Percentiles rank a stretch among this genome's conserved stretches.
phyloP scores from a whole-genome alignment of 345 rosid species.

The Dovyalis caffra region DNA sequence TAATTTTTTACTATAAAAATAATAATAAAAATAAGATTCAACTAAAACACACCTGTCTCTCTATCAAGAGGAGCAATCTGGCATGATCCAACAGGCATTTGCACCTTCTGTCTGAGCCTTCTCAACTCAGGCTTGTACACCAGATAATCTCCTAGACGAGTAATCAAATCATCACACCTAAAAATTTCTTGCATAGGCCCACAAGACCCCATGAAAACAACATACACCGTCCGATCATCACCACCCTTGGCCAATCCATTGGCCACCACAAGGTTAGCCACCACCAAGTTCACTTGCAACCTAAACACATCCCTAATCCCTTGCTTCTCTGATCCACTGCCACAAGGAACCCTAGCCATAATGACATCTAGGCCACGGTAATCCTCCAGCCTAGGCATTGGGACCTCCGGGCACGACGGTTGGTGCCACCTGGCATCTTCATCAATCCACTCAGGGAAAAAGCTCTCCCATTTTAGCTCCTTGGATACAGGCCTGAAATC shows the following conservation, averaged over 20 bases:
- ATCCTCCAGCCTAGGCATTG: slow-evolving; percentile 47
- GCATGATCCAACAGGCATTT: slow-evolving; percentile 90
- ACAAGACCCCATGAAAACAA: slow-evolving; percentile 60
- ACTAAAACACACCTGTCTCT: slow-evolving; percentile 39
- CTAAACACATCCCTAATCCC: slow-evolving; percentile 64
- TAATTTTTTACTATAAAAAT: not conserved
- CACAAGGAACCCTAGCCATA: slow-evolving; percentile 67
- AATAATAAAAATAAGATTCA: not conserved
- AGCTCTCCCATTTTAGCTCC: slow-evolving; percentile 48
- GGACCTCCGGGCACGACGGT: slow-evolving; percentile 65
- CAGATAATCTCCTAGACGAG: slow-evolving; percentile 53
- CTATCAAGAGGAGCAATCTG: slow-evolving; percentile 50
- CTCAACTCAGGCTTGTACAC: slow-evolving; percentile 61
- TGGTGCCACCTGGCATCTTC: slow-evolving; percentile 38
- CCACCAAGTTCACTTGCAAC: slow-evolving; percentile 79
- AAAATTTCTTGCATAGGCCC: slow-evolving; percentile 87
- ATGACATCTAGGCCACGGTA: slow-evolving; percentile 58
- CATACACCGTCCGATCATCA: slow-evolving; percentile 37
- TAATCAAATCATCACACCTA: slow-evolving; percentile 64
- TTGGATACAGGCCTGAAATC: slow-evolving; percentile 35
- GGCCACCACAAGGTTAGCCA: slow-evolving; percentile 61
- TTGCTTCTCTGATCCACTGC: slow-evolving; percentile 17
- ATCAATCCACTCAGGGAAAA: slow-evolving; percentile 76
- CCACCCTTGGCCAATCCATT: slow-evolving; percentile 28
- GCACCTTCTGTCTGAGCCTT: slow-evolving; percentile 56